These are phyloP conservation scores for Chaetomiaceae sp. DNA, from an alignment of 2,329 filamentous ascomycete genomes.

Conservation along the genomic window DNA sequence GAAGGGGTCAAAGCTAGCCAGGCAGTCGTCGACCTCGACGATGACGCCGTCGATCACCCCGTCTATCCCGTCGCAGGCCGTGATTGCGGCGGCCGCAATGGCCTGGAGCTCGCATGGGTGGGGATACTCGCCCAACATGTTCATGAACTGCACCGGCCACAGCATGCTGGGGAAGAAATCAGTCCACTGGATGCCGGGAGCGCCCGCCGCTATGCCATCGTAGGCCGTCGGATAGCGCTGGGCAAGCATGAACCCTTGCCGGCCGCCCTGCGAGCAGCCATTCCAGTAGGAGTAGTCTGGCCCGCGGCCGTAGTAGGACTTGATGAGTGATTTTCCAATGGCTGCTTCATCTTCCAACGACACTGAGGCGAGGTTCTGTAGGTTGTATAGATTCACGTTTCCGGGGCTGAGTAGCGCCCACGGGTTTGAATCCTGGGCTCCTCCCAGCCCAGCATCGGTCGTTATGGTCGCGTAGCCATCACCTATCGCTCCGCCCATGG, in stretches of 20 bases:
- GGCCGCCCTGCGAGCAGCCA: slow-evolving; percentile 53
- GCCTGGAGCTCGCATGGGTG: background rate
- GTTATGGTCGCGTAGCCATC: slow-evolving; percentile 25
- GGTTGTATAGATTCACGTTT: slow-evolving; percentile 24
- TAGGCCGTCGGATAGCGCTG: slow-evolving; percentile 51
- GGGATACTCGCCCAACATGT: background rate
- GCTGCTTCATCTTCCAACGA: slow-evolving; percentile 26
- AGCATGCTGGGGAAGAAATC: slow-evolving; percentile 8
- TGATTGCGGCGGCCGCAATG: background rate
- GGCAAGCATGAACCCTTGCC: slow-evolving; percentile 49
- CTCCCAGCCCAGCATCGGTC: slow-evolving; percentile 27
- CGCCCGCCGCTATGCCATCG: slow-evolving; percentile 48
- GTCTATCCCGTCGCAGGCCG: background rate
- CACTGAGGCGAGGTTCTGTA: slow-evolving; percentile 25
- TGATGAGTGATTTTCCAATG: slow-evolving; percentile 45
- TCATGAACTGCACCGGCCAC: slow-evolving; percentile 25
- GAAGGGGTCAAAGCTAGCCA: background rate
- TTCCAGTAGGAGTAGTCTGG: slow-evolving; percentile 48
- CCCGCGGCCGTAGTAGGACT: slow-evolving; percentile 42
- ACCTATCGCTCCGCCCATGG: slow-evolving; percentile 21
- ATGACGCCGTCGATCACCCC: background rate
- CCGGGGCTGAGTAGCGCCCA: slow-evolving; percentile 27
- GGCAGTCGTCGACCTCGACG: background rate
- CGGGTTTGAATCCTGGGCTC: background rate
- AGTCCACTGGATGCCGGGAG: slow-evolving; percentile 39